Evolutionary conservation across 768 basidiomycete genomes (phyloP), one percentile per base, ranked within the genome.

Genomic region (Lactarius quietus): DNA sequence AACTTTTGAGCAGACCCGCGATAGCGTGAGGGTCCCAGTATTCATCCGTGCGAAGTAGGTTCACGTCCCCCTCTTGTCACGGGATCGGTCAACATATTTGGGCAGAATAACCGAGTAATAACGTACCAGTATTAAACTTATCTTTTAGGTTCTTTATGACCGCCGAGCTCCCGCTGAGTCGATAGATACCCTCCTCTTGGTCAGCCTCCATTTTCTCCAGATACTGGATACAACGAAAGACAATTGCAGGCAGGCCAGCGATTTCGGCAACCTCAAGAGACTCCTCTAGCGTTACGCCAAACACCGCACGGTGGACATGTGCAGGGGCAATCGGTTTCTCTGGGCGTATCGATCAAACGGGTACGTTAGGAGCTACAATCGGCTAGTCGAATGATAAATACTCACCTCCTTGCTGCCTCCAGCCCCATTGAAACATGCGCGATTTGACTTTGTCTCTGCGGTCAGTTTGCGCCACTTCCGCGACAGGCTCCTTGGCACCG

Each of bases 1-100:
- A 99, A 60, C 86, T 84, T 79, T 99, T 99, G 65, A 99, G 81
- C 67, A 99, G 81, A 4, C 96, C 97, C 57, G 97, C 91, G 66
- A 99, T 92, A 41, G 97, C 97, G 75, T 99, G 95, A 52, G 93
- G 94, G 78, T 99, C 97, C 91, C 93, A 97, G 71, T 89, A 92
- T 72, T 97, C 95, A 74, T 94, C 92, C 10, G 88, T 86, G 41
- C 83, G 86, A 41, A 96, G 79, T 14, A 99, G 82, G 74, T 98
- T 89, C 62, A 98, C 83, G 75, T 99, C 97, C n/a, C 95, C 96
- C 80, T 99, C 97, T 95, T 71, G 54, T 73, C 71, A 70, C 23
- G 57, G 52, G 53, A 54, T 52, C 31, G 31, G 53, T 57, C 53
- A 29, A 66, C 18, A 14, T 51, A 18, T 58, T 59, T 39, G 29